A percentile compares a stretch with the other conserved stretches of the same genome.
Evolutionary conservation across 2,329 filamentous ascomycete species (phyloP).

Genomic region (Aspergillus vadensis): DNA sequence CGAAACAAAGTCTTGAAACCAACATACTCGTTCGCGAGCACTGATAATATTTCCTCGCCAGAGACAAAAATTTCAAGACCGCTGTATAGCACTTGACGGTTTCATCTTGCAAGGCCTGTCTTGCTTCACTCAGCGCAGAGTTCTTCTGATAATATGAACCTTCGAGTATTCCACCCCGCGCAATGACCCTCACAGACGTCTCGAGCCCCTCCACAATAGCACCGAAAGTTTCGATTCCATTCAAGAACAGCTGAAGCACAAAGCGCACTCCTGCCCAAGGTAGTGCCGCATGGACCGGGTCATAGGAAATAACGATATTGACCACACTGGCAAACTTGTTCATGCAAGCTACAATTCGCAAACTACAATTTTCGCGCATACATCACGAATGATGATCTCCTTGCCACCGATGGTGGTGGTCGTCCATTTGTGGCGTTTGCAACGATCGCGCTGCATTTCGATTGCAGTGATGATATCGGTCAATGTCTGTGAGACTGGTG

Average conservation of each 20-base stretch:
- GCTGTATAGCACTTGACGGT: not conserved
- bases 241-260: not conserved
- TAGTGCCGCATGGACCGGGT: not conserved
- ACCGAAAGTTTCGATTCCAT: not conserved
- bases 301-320: conserved; percentile 1
- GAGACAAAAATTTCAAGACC: not conserved
- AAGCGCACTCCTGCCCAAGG: conserved; percentile 5
- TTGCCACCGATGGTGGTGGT: not conserved
- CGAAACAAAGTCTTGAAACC: too few relatives aligned
- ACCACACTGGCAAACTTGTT: not conserved
- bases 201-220: not conserved
- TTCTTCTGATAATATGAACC: not conserved
- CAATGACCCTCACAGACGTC: not conserved
- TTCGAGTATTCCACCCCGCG: not conserved
- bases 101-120: not conserved
- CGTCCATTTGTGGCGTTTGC: not conserved
- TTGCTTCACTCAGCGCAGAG: not conserved
- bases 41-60: too few relatives aligned
- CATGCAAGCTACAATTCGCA: not conserved
- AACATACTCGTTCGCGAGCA: too few relatives aligned
- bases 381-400: not conserved
- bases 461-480: not conserved
- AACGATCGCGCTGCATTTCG: not conserved
- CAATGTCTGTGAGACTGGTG: too few relatives aligned
- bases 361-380: not conserved